Conservation (phyloP, 345 rosid species). For the Gossypium arboreum region DNA sequence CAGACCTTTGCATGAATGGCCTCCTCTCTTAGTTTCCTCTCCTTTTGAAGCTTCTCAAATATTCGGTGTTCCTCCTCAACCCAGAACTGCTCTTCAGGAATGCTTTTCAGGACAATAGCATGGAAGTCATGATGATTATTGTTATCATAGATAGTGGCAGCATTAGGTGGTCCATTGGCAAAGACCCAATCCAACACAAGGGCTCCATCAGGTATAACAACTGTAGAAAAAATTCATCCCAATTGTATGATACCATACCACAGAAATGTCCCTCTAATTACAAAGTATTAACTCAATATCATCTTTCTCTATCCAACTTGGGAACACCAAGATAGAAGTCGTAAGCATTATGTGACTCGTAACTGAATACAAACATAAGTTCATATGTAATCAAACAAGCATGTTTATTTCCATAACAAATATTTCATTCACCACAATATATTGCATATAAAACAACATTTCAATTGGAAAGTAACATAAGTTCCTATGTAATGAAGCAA, state of each 20-base stretch:
- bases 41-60: slow-evolving; percentile 61
- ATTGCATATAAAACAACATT: too few relatives aligned
- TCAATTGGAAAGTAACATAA: too few relatives aligned
- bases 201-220: slow-evolving; percentile 59
- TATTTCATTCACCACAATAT: too few relatives aligned
- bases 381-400: neutral
- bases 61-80: slow-evolving; percentile 63
- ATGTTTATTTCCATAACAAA: too few relatives aligned
- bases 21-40: slow-evolving; percentile 66
- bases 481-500: too few relatives aligned
- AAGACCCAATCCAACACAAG: slow-evolving; percentile 85
- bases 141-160: slow-evolving; percentile 70
- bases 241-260: neutral
- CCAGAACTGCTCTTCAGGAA: slow-evolving; percentile 59
- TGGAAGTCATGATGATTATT: slow-evolving; percentile 70
- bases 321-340: neutral
- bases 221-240: slow-evolving; percentile 40
- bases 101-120: slow-evolving; percentile 50
- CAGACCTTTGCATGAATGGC: slow-evolving; percentile 71
- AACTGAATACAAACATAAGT: neutral
- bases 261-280: slow-evolving; percentile 5
- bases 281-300: neutral
- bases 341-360: neutral
- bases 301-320: too few relatives aligned
- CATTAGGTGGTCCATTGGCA: slow-evolving; percentile 80